phyloP scores from a whole-genome alignment of 1,284 basidiomycete species.

The Schizopora paradoxa region DNA sequence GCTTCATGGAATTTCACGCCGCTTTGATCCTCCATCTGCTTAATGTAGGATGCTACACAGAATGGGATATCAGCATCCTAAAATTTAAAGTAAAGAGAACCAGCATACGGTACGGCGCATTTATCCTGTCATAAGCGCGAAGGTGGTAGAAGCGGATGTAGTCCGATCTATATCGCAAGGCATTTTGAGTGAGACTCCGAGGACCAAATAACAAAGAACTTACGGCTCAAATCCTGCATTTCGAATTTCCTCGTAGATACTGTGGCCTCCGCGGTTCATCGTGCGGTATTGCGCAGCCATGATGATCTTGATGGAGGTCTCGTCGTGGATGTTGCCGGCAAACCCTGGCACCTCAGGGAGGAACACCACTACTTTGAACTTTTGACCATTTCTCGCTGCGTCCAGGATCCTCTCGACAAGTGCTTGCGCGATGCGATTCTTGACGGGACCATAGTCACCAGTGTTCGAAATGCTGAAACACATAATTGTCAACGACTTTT shows the following conservation, averaged over 20 bases:
- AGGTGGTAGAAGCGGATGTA: slow-evolving; percentile 89
- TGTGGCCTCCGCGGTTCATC: slow-evolving; percentile 82
- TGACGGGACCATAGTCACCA: slow-evolving; percentile 56
- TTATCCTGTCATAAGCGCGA: slow-evolving; percentile 87
- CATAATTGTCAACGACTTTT: not conserved
- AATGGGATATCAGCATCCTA: not conserved
- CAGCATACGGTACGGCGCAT: slow-evolving; percentile 60
- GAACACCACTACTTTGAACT: slow-evolving; percentile 82
- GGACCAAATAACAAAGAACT: slow-evolving; percentile 28
- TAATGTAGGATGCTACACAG: slow-evolving; percentile 48
- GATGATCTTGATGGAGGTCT: slow-evolving; percentile 70
- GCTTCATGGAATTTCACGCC: slow-evolving; percentile 81
- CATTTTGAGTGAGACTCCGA: not conserved
- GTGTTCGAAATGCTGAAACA: slow-evolving; percentile 69
- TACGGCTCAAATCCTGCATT: slow-evolving; percentile 80
- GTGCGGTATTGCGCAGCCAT: slow-evolving; percentile 81
- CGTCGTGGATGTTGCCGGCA: slow-evolving; percentile 73
- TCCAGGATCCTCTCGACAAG: slow-evolving; percentile 77
- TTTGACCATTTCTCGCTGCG: slow-evolving; percentile 65
- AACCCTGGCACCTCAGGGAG: slow-evolving; percentile 84
- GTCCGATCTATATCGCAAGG: slow-evolving; percentile 45
- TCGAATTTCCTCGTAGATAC: slow-evolving; percentile 80
- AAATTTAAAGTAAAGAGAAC: slow-evolving; percentile 7
- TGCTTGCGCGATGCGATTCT: slow-evolving; percentile 80
- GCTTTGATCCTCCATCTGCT: slow-evolving; percentile 65